Percentiles rank a stretch among this genome's conserved stretches.
Evolutionary conservation across 1,284 basidiomycete genomes (phyloP).

Genomic region (Fomitopsis palustris): DNA sequence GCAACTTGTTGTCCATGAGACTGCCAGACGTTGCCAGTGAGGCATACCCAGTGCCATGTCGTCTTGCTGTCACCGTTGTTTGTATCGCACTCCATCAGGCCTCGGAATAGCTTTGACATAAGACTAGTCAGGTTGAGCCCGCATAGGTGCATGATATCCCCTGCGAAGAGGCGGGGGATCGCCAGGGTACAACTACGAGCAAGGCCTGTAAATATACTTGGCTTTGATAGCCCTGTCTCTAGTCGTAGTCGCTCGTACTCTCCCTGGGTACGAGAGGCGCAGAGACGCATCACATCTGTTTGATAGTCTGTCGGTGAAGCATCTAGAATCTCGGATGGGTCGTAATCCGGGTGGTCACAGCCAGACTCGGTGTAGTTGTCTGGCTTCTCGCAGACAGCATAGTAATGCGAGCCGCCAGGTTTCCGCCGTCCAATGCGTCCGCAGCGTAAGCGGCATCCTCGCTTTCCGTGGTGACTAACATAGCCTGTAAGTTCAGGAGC

Average conservation of each 20-base stretch:
- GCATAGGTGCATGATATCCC: slow-evolving; percentile 37
- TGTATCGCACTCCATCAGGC: slow-evolving; percentile 19
- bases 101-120: slow-evolving; percentile 29
- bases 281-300: background rate
- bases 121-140: slow-evolving; percentile 29
- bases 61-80: slow-evolving; percentile 13
- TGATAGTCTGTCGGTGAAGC: background rate
- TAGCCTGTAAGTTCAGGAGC: slow-evolving; percentile 28
- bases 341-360: background rate
- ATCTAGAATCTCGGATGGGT: background rate
- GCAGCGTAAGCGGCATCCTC: slow-evolving; percentile 33
- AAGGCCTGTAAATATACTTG: background rate
- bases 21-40: slow-evolving; percentile 30
- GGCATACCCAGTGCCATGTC: slow-evolving; percentile 32
- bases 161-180: slow-evolving; percentile 26
- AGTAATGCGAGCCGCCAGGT: slow-evolving; percentile 27
- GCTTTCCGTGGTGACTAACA: slow-evolving; percentile 32
- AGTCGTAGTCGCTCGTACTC: background rate
- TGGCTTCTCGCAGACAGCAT: slow-evolving; percentile 15
- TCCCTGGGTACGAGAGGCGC: slow-evolving; percentile 2
- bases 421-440: slow-evolving; percentile 30
- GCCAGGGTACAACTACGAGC: slow-evolving; percentile 4
- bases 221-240: background rate
- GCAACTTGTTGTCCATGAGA: slow-evolving; percentile 28
- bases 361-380: background rate